phyloP scores from a whole-genome alignment of 2,329 filamentous ascomycete genomes.

The Dactylellina cionopaga region DNA sequence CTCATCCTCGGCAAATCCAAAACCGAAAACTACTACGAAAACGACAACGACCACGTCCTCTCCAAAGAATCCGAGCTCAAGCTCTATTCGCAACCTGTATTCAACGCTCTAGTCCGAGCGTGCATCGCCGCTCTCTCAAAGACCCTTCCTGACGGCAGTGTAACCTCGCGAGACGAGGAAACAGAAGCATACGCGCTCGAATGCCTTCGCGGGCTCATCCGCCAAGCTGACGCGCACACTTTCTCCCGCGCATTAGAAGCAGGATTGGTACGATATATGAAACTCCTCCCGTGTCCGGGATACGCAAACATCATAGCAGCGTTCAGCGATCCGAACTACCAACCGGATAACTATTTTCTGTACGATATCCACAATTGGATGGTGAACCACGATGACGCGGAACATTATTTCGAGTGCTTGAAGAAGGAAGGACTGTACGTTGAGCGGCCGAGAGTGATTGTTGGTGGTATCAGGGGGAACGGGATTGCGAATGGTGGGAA shows the following conservation, averaged over 20 bases:
- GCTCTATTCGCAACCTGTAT: constrained; percentile 29
- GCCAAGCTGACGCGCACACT: constrained; percentile 10
- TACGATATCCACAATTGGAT: constrained; percentile 47
- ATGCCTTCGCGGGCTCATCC: constrained; percentile 26
- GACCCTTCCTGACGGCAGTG: not conserved
- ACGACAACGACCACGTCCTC: constrained; percentile 52
- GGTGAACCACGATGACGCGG: constrained; percentile 25
- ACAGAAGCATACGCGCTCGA: constrained; percentile 47
- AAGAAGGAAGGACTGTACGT: constrained; percentile 23
- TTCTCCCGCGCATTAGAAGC: constrained; percentile 18
- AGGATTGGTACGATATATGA: constrained; percentile 32
- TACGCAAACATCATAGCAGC: constrained; percentile 46
- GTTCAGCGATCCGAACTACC: constrained; percentile 35
- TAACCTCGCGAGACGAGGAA: constrained; percentile 34
- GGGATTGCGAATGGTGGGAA: not conserved
- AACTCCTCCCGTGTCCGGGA: constrained; percentile 4
- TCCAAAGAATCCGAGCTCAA: constrained; percentile 42
- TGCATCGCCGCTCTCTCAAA: constrained; percentile 22
- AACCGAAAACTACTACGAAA: constrained; percentile 52
- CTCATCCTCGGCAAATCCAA: constrained; percentile 47
- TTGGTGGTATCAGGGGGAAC: constrained; percentile 9
- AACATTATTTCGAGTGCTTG: constrained; percentile 14
- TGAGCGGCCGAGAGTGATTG: constrained; percentile 24
- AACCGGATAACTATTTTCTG: constrained; percentile 40
- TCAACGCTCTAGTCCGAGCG: constrained; percentile 29